phyloP scores from a whole-genome alignment of 257 asterid genomes.

The Phtheirospermum japonicum region DNA sequence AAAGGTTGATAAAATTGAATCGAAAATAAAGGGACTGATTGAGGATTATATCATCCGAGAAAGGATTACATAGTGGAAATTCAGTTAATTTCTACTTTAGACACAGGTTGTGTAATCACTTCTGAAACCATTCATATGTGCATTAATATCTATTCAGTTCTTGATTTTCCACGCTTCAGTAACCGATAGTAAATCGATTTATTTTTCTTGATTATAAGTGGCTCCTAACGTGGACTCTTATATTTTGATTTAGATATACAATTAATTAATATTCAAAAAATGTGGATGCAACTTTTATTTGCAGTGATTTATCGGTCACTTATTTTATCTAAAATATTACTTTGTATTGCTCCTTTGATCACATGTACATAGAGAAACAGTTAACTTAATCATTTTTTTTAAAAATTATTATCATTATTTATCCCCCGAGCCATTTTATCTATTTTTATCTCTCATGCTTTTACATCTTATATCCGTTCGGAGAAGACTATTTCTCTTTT shows the following conservation, averaged over 20 bases:
- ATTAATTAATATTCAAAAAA: too few species aligned
- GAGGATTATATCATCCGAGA: too few species aligned
- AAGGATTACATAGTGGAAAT: slow-evolving; percentile 2
- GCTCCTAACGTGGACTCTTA: background rate
- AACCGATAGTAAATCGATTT: background rate
- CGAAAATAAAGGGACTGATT: slow-evolving; percentile 14
- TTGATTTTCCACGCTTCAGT: background rate
- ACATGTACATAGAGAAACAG: slow-evolving; percentile 7
- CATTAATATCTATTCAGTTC: background rate
- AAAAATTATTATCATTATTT: too few species aligned
- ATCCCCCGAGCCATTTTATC: background rate
- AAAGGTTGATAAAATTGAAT: background rate
- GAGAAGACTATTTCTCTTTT: slow-evolving; percentile 24
- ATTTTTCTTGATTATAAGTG: slow-evolving; percentile 12
- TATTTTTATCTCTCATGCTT: too few species aligned
- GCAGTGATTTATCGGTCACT: slow-evolving; percentile 11
- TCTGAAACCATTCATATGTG: background rate
- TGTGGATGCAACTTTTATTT: too few species aligned
- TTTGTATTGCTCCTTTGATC: slow-evolving; percentile 10
- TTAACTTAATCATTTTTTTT: too few species aligned
- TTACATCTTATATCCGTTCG: slow-evolving; percentile 15
- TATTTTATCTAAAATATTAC: background rate
- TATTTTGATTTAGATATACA: background rate
- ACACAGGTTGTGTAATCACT: slow-evolving; percentile 8
- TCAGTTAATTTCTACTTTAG: background rate